Conservation (phyloP, 106 monocot genomes). For the Vanilla planifolia region DNA sequence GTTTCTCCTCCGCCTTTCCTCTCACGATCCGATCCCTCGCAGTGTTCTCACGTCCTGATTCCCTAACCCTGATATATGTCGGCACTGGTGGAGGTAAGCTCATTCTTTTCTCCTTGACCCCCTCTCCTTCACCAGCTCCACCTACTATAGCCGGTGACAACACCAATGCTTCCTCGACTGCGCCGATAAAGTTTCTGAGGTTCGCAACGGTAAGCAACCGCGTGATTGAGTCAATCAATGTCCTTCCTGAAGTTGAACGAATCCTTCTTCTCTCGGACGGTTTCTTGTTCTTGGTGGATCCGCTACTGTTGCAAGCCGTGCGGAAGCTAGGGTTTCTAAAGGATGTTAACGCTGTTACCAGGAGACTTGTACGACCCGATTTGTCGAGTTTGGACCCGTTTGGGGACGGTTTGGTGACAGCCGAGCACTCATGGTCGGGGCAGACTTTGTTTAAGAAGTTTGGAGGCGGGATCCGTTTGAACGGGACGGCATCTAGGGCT, state of each 20-base stretch:
- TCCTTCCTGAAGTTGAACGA: constrained; percentile 46
- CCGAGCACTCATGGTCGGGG: constrained; percentile 19
- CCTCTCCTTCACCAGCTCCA: constrained; percentile 6
- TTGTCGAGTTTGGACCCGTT: constrained; percentile 22
- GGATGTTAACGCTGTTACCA: constrained; percentile 48
- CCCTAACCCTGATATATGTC: constrained; percentile 39
- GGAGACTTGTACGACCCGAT: constrained; percentile 28
- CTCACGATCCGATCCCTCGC: constrained; percentile 53
- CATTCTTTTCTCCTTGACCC: constrained; percentile 39
- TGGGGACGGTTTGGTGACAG: constrained; percentile 23
- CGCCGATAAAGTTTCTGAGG: constrained; percentile 20
- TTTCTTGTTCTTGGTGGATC: constrained; percentile 51
- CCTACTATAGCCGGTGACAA: neutral
- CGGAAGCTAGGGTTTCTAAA: constrained; percentile 39
- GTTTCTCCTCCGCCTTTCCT: constrained; percentile 33
- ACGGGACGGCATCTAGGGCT: constrained; percentile 31
- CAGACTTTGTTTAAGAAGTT: constrained; percentile 44
- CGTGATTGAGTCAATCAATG: constrained; percentile 44
- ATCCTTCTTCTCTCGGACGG: constrained; percentile 61
- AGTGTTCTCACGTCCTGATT: constrained; percentile 24
- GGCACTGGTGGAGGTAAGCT: constrained; percentile 71
- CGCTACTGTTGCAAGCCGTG: constrained; percentile 26
- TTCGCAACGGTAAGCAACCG: constrained; percentile 35
- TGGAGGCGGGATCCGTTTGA: constrained; percentile 32
- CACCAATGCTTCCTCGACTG: neutral